Evolutionary conservation across 1,284 basidiomycete genomes (phyloP), one percentile per base, ranked within the genome.

Genomic region (Calocybe gambosa): DNA sequence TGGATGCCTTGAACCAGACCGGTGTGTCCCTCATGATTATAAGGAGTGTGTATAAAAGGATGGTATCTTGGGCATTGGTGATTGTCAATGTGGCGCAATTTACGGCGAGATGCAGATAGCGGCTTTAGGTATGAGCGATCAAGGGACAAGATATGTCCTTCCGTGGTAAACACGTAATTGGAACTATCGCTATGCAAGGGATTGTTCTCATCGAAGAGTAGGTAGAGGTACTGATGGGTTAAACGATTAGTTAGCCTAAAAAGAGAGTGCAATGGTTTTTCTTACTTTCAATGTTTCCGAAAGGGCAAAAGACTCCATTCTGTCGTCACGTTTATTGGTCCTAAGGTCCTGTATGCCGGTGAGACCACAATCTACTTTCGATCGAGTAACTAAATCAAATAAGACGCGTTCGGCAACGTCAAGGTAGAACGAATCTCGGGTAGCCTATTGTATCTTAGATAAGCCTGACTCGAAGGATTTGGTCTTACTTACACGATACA

Each of bases 281-380:
- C 43, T 45, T 42, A 87, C 91, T 72, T 93, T 94, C 41, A 94
- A 69, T 1, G 91, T 93, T 68, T 93, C 93, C 2, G 90, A 93
- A 16, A 95, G 73, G 7, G 82, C 81, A 62, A 95, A 95, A 1
- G 89, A 93, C 63, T 95, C 92, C 93, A 95, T 95, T 47, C 93
- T 76, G 59, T 95, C 89, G 54, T 92, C 89, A 18, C 77, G 78
- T 57, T 79, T 74, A 56, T 94, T 94, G 16, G 78, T 87, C 41
- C 82, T 73, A 3, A 96, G 73, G 62, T 95, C 85, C 51, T 75
- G 71, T 50, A 97, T 83, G 1, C 88, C 83, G 5, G 89, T 78
- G 33, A 97, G 72, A 0, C 93, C 93, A 62, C 93, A 97, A 7
- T 77, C 71, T 2, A 93, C 90, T 62, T 84, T 88, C 2, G 88